Evolutionary conservation across 1,284 basidiomycete genomes (phyloP).

Genomic region (Flammula alnicola): DNA sequence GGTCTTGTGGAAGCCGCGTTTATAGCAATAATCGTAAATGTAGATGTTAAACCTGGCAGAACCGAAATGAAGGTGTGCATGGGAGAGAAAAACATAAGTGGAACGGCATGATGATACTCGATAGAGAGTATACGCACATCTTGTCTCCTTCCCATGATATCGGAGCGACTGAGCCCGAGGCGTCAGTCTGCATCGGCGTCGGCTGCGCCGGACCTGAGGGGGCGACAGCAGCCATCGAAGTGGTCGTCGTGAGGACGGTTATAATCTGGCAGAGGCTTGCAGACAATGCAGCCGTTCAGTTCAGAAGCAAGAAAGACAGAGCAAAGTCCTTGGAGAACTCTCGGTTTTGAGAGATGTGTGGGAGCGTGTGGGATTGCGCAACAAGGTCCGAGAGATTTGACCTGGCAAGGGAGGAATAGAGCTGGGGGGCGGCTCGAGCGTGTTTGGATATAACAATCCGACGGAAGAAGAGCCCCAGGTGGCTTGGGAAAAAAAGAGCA

Average conservation of each 20-base stretch:
- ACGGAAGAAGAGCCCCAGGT: constrained; percentile 11
- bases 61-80: constrained; percentile 13
- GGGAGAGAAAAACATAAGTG: constrained; percentile 24
- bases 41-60: constrained; percentile 83
- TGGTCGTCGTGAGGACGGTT: not conserved
- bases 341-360: constrained; percentile 11
- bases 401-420: constrained; percentile 5
- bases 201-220: constrained; percentile 26
- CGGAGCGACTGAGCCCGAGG: constrained; percentile 16
- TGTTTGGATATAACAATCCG: constrained; percentile 14
- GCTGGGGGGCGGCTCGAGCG: constrained; percentile 10
- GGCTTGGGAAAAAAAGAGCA: constrained; percentile 12
- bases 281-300: not conserved
- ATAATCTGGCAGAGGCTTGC: not conserved
- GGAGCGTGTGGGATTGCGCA: constrained; percentile 9
- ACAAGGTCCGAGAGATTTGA: constrained; percentile 8
- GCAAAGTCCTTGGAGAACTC: constrained; percentile 2
- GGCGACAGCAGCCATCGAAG: constrained; percentile 31
- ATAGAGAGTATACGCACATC: constrained; percentile 40
- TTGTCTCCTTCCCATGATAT: constrained; percentile 55
- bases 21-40: constrained; percentile 80
- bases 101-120: constrained; percentile 20
- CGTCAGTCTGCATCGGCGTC: constrained; percentile 25
- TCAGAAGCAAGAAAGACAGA: constrained; percentile 2
- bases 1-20: constrained; percentile 75